Evolutionary conservation across 129 eudicot genomes (phyloP).

Genomic region (Pseudognaphalium luteoalbum): DNA sequence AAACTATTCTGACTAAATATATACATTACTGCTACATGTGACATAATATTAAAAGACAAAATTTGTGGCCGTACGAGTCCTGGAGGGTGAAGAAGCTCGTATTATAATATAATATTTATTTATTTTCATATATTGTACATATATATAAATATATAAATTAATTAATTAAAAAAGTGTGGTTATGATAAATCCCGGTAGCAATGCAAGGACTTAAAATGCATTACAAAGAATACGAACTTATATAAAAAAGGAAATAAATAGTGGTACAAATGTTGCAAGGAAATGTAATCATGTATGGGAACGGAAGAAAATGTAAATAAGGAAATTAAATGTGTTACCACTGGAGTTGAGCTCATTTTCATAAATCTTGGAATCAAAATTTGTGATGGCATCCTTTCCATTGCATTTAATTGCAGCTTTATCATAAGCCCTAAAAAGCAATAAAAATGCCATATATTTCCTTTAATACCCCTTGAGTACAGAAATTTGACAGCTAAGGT

Average conservation of each 20-base stretch:
- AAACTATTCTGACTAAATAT: too few species aligned
- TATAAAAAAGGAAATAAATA: neutral
- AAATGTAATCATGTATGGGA: neutral
- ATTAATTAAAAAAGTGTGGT: neutral
- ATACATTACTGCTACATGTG: too few species aligned
- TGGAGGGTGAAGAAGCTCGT: too few species aligned
- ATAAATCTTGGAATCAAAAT: constrained; percentile 66
- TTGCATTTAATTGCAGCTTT: constrained; percentile 78
- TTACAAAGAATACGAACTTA: neutral
- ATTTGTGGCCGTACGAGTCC: too few species aligned
- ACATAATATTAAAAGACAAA: too few species aligned
- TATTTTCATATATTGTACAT: too few species aligned
- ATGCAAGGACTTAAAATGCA: neutral
- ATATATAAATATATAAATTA: too few species aligned
- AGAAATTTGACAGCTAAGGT: constrained; percentile 7
- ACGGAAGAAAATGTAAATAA: neutral
- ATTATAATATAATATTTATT: too few species aligned
- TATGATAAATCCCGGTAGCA: neutral
- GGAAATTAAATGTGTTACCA: constrained; percentile 37
- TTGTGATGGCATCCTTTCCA: constrained; percentile 79
- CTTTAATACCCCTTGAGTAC: constrained; percentile 20
- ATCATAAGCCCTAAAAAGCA: constrained; percentile 60
- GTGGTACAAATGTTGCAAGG: neutral
- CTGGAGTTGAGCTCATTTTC: constrained; percentile 56
- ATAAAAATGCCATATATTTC: neutral